phyloP scores from a whole-genome alignment of 805 yeast species.

The Teunomyces kruisii region DNA sequence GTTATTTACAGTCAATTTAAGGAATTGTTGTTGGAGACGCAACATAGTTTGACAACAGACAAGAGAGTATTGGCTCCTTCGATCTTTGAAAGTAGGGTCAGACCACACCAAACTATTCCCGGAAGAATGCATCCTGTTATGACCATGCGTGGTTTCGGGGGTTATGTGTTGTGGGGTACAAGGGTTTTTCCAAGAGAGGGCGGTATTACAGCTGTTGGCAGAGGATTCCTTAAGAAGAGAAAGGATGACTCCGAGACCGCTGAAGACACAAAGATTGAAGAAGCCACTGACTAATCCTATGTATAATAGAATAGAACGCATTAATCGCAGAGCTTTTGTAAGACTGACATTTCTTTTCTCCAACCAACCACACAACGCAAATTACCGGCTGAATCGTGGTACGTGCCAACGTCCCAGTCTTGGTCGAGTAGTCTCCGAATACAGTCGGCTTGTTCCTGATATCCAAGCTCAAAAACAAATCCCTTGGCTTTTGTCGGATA shows the following conservation, averaged over 20 bases:
- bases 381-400: constrained; percentile 51
- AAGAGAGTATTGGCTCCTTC: constrained; percentile 78
- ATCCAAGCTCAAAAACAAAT: constrained; percentile 80
- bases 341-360: constrained; percentile 20
- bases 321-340: not conserved
- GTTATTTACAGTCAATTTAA: constrained; percentile 81
- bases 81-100: constrained; percentile 74
- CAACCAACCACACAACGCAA: constrained; percentile 68
- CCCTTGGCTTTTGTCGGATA: constrained; percentile 44
- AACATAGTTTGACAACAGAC: constrained; percentile 65
- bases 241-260: constrained; percentile 6
- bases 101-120: constrained; percentile 88
- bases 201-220: constrained; percentile 65
- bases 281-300: not conserved
- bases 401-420: constrained; percentile 51
- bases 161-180: constrained; percentile 76
- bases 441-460: constrained; percentile 50
- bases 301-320: not conserved
- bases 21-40: constrained; percentile 74
- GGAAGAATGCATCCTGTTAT: constrained; percentile 93
- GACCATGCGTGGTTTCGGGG: constrained; percentile 94
- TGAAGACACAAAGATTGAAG: not conserved
- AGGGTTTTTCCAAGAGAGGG: constrained; percentile 69
- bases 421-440: constrained; percentile 26
- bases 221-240: constrained; percentile 50